Percentiles rank a stretch among this genome's conserved stretches.
Evolutionary conservation across 495 filamentous ascomycete genomes (phyloP).

Genomic region (Penicillium fimorum): DNA sequence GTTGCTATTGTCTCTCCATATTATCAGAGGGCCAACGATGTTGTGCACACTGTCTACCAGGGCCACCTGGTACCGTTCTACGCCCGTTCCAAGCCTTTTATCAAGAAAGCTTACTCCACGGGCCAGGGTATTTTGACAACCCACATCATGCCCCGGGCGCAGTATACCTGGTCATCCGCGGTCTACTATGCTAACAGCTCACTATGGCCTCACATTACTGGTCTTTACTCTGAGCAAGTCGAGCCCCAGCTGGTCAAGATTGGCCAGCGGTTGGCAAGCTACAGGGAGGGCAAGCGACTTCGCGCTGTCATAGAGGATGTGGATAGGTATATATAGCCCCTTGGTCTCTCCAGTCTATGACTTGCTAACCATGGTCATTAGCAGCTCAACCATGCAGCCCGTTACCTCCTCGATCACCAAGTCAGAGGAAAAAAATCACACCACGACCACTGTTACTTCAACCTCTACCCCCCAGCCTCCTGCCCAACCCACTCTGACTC

Average conservation of each 20-base stretch:
- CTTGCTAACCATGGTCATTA: constrained; percentile 24
- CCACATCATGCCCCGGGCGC: constrained; percentile 70
- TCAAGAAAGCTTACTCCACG: constrained; percentile 63
- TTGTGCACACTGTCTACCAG: constrained; percentile 64
- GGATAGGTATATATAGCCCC: constrained; percentile 41
- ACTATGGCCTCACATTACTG: constrained; percentile 74
- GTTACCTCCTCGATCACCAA: constrained; percentile 25
- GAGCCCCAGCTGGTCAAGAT: constrained; percentile 94
- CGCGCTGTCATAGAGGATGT: constrained; percentile 57
- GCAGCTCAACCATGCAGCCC: constrained; percentile 31
- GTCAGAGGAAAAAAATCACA: constrained; percentile 18
- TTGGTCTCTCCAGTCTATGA: background rate
- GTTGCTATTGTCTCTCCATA: constrained; percentile 63
- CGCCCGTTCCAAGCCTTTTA: constrained; percentile 67
- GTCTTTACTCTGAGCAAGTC: constrained; percentile 85
- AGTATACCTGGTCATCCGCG: constrained; percentile 64
- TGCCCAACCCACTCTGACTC: constrained; percentile 31
- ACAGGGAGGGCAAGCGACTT: constrained; percentile 65
- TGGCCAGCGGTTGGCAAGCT: constrained; percentile 80
- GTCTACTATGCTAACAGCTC: constrained; percentile 68
- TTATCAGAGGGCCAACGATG: constrained; percentile 60
- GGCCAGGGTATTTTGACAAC: constrained; percentile 64
- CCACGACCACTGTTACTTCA: constrained; percentile 22
- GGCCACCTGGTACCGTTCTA: constrained; percentile 74
- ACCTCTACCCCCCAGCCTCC: constrained; percentile 25